Evolutionary conservation across 371 early-diverging fungal genomes (phyloP), one percentile per base, ranked within the genome.

Genomic region (Mortierella sp.): DNA sequence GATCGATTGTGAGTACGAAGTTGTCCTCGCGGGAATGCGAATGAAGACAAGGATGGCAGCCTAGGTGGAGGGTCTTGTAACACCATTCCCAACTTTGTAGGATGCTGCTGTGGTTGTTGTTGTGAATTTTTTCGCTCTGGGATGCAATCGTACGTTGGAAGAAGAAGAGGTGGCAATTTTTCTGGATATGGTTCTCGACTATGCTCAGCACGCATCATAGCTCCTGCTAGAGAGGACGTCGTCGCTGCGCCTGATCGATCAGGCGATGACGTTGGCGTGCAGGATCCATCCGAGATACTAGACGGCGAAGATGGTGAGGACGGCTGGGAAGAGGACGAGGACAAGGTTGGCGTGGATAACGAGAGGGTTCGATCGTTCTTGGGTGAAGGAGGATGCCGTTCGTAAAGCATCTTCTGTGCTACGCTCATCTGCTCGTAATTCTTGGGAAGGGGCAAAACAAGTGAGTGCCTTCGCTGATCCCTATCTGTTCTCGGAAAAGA

Each of bases 301-400:
- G 37, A 34, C 37, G 64, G 64, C 1, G 63, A 63, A 32, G 21
- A n/a, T 14, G 58, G 52, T 1, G 24, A 27, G 19, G 56, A 67
- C 6, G 26, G 27, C 23, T 23, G 53, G 43, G 12, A n/a, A 17
- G 19, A 30, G 28, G 43, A 24, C 41, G 57, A 42, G 17, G 46
- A 28, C 9, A 56, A 9, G 15, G 72, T 24, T 1, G 41, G 23
- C 1, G 60, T 49, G 11, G 60, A 52, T 14, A 51, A 56, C 4
- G 32, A 32, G 21, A 39, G 34, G 17, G 44, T 23, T 14, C 53
- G 43, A 31, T 46, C 55, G 8, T 27, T 39, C 12, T 64, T 37
- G 24, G 76, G 76, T 9, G 76, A 76, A n/a, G 64, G 76, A 17
- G 76, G 76, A 4, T 76, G 76, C 12, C 69, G 60, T 27, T 76